Conservation (phyloP, 139 green algal species). For the Coelastrella sp. region DNA sequence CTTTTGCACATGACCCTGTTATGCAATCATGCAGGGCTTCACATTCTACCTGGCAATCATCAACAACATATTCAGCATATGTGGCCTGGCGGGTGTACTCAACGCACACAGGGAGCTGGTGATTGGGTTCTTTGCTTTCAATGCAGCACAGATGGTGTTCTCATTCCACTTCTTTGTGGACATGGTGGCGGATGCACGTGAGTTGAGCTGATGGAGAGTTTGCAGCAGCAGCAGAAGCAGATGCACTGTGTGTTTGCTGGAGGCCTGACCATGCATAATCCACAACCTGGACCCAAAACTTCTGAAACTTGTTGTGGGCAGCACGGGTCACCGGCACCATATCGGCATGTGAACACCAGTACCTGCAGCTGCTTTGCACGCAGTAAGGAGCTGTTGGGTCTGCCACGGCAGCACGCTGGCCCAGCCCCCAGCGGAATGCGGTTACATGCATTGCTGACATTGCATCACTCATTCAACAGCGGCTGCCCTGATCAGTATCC, state of each 20-base stretch:
- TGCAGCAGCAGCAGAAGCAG: not conserved
- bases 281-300: no score
- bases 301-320: no score
- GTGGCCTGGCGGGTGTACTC: constrained; percentile 81
- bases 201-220: not conserved
- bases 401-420: no score
- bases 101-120: constrained; percentile 79
- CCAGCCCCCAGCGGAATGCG: no score
- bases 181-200: constrained; percentile 41
- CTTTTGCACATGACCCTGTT: not conserved
- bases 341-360: no score
- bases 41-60: constrained; percentile 67
- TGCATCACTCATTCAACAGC: no score
- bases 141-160: constrained; percentile 76
- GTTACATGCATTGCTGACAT: no score
- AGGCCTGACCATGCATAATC: no score
- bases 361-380: no score
- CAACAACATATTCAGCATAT: constrained; percentile 77
- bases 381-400: no score
- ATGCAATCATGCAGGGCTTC: constrained; percentile 45
- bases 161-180: constrained; percentile 68
- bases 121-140: constrained; percentile 86
- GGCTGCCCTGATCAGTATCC: no score
- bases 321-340: no score
- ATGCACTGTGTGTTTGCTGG: not conserved